Base-by-base conservation (phyloP, 257 asterid species). In the Thymus mandschuricus region DNA sequence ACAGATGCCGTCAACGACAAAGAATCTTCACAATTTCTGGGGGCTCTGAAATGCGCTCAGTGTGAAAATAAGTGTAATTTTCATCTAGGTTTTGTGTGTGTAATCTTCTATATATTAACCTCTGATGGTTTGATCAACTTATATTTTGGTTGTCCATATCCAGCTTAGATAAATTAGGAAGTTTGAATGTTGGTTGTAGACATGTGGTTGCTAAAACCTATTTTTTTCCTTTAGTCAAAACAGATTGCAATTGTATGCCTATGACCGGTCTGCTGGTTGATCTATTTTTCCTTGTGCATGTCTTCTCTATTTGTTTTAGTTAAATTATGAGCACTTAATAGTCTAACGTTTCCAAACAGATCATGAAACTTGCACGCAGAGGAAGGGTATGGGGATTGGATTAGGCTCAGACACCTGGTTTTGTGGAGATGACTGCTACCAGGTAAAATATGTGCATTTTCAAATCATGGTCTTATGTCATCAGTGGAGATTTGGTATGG, bases 1-100 rank as follows among this genome's bases (percentile, higher is more conserved):
- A 89, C 83, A 75, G 86, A 84, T 77, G 87, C 82, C 48, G 98
- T 82, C 66, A 76, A 69, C 71, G 81, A 79, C 65, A 81, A 76
- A 65, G 96, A 85, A 74, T 68, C 79, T 81, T 71, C 87, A 61
- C 75, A 81, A 72, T 45, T 75, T 75, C 82, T 71, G 13, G 78
- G 80, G 78, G 84, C 70, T 71, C 83, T 88, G 60, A 87, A 81
- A 78, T 95, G 99, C 85, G 81, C 79, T 31, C 97, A 89, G 86
- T 95, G 99, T 73, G 97, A 88, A 80, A 70, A 79, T 78, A 88
- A 82, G 87, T 92, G 99, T 95, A 90, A 61, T 55, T 70, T 75
- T 69, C 56, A 49, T 38, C 60, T 70, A 68, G 68, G 68, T 46
- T 72, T 70, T 64, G 33, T 70, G 52, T 61, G 63, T 59, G 8